Evolutionary conservation across 192 early-diverging fungal genomes (phyloP), one percentile per base, ranked within the genome.

Genomic region (Entomortierella beljakovae): DNA sequence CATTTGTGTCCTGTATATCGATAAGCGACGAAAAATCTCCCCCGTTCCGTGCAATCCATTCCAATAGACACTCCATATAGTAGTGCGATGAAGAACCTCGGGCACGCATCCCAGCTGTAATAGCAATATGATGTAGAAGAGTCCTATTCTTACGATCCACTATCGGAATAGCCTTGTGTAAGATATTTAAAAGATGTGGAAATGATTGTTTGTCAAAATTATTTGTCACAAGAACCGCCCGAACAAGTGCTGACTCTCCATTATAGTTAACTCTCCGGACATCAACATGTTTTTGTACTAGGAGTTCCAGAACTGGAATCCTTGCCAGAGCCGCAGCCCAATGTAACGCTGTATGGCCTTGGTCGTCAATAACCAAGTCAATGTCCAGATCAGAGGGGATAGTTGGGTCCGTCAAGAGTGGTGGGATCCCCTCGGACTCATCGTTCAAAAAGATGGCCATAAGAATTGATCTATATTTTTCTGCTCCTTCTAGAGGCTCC

Each of bases 251-350:
- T 16, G 96, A 92, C 76, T 99, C 96, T 34, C 96, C 96, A 28
- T 81, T 88, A 60, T 87, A 86, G 79, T 99, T 99, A 6, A 88
- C 79, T 57, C 82, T 69, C 5, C 83, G 83, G 3, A 90, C 73
- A 70, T 95, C 87, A 7, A 94, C 91, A n/a, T 93, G 91, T 22
- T 87, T 91, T 33, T 88, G 80, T 2, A 99, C 68, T 29, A 99
- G 82, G 26, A 94, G 76, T 32, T 92, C 90, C 22, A 97, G 71
- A 1, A 97, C 84, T 33, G 87, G 82, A 40, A 95, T 86, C 42
- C 92, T 80, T 0, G 90, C 96, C 25, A 99, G 82, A 9, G 97
- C 94, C 1, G 96, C 93, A 15, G 98, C 96, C 97, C 97, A 99
- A 67, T 99, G 98, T 9, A 99, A 82, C 1, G 95, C 88, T 0